Evolutionary conservation across 2,329 filamentous ascomycete species (phyloP), one percentile per base, ranked within the genome.

Genomic region (Colletotrichum salicis): DNA sequence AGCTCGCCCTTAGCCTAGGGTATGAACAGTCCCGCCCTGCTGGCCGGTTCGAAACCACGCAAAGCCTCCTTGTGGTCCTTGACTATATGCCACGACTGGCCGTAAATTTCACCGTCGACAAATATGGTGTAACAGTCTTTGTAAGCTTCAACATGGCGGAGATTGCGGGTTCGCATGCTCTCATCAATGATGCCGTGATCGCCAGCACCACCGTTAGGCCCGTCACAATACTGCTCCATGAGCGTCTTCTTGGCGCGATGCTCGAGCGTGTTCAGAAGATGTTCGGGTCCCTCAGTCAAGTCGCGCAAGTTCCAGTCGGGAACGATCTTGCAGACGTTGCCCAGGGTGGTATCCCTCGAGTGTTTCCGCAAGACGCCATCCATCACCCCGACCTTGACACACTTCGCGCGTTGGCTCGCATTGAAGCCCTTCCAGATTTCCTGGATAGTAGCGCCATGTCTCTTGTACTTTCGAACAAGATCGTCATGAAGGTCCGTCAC

Each of bases 301-400:
- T 87, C 83, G 8, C 75, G 78, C 1, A 87, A 66, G 67, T 87
- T 86, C 79, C 79, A 82, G 59, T 87, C 86, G 0, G 84, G 83
- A 0, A 82, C 74, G 2, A 85, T 56, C n/a, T 82, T 83, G 74
- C 73, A 82, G 19, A 82, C 75, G n/a, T 78, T 77, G 0, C 82
- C 83, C 29, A 85, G 15, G 0, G 80, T 79, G 2, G 33, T 31
- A 63, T 86, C 84, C 3, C 27, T 31, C 1, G 80, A 67, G 56
- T 83, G 75, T 65, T 80, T 79, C 22, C 85, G 76, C 3, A 85
- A 79, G 11, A 60, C 65, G 7, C 80, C 80, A 0, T 82, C 79
- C 0, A 63, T 71, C 1, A 79, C 73, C 0, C 81, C 82, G 2
- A 74, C 81, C 55, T 78, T 81, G 61, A 86, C 72, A 61, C 79